These are phyloP conservation scores for Irpex sp. DNA, from an alignment of 1,284 basidiomycete genomes.

Conservation along the genomic window DNA sequence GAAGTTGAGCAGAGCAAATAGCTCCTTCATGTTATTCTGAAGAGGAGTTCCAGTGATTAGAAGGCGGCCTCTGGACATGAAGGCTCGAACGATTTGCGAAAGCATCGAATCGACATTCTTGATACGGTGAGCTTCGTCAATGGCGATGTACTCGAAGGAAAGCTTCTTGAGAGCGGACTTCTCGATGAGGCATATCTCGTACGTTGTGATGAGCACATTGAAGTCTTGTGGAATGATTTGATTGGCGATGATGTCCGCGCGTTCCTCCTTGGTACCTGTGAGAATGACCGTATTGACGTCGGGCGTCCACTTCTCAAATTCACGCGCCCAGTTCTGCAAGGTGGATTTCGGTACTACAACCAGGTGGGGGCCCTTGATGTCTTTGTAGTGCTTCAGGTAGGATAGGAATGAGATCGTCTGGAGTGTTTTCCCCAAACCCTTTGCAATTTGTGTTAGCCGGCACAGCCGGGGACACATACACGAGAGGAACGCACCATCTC, in stretches of 20 bases:
- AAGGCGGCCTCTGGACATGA: conserved; percentile 84
- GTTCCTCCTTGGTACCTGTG: conserved; percentile 89
- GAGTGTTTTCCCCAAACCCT: conserved; percentile 97
- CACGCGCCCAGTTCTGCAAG: conserved; percentile 94
- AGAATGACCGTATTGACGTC: conserved; percentile 84
- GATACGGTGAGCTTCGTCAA: conserved; percentile 99
- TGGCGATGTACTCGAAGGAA: conserved; percentile 97
- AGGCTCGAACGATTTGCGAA: conserved; percentile 92
- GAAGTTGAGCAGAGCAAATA: conserved; percentile 95
- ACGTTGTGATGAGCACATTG: conserved; percentile 94
- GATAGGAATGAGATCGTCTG: conserved; percentile 98
- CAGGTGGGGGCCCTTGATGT: conserved; percentile 82
- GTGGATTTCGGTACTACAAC: conserved; percentile 98
- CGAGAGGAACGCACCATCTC: conserved; percentile 70
- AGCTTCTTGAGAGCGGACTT: conserved; percentile 91
- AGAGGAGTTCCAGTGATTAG: conserved; percentile 97
- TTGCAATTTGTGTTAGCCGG: conserved; percentile 11
- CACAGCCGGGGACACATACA: not conserved
- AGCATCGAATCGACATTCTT: conserved; percentile 99
- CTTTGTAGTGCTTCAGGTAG: conserved; percentile 86
- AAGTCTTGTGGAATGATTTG: conserved; percentile 88
- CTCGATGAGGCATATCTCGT: conserved; percentile 97
- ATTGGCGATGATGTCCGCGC: conserved; percentile 76
- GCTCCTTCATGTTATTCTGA: conserved; percentile 96
- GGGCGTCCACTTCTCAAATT: conserved; percentile 92